Evolutionary conservation across 306 rosid genomes (phyloP).

Genomic region (Quercus agrifolia): DNA sequence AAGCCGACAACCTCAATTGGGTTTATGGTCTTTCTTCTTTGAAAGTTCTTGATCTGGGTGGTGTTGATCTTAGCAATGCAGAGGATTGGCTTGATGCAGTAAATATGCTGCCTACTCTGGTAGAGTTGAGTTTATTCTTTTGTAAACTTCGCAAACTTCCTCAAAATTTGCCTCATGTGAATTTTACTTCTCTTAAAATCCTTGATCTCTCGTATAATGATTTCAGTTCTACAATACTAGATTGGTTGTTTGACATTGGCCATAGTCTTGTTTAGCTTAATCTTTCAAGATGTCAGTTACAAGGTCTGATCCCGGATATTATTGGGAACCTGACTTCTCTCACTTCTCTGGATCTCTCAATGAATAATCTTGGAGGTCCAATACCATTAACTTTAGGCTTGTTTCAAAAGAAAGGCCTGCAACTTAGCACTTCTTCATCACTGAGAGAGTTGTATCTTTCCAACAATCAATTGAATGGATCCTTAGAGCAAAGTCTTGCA

Average conservation of each 20-base stretch:
- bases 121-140: background rate
- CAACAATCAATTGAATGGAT: background rate
- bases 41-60: background rate
- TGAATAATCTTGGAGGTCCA: conserved; percentile 3
- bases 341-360: conserved; percentile 7
- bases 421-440: background rate
- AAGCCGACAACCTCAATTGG: conserved; percentile 7
- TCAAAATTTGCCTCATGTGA: background rate
- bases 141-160: background rate
- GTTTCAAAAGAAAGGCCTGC: background rate
- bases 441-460: conserved; percentile 13
- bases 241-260: conserved; percentile 22
- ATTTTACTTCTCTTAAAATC: background rate
- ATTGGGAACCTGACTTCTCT: background rate
- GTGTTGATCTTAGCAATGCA: background rate
- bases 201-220: conserved; percentile 17
- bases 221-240: background rate
- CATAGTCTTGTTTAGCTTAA: conserved; percentile 5
- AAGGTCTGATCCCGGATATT: conserved; percentile 2
- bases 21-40: background rate
- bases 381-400: conserved; percentile 13
- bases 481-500: background rate
- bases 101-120: background rate
- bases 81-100: background rate
- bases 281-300: background rate